Conservation (phyloP, 768 basidiomycete genomes). For the Chalciporus pseudorubinellus region DNA sequence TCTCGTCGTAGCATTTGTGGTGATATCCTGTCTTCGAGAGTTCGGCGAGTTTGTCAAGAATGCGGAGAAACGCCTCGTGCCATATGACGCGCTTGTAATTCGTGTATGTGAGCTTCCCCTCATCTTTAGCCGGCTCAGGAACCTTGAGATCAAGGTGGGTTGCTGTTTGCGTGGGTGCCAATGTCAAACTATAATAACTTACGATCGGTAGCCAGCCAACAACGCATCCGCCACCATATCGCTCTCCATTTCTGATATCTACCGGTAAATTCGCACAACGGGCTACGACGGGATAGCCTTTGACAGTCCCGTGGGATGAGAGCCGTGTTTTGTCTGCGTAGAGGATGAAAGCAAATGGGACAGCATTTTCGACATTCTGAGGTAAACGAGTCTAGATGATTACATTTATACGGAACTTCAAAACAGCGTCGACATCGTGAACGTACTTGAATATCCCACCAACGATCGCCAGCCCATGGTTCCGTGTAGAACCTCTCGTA, state of each 20-base stretch:
- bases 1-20: slow-evolving; percentile 3
- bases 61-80: slow-evolving; percentile 17
- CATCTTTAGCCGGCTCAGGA: not conserved
- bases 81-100: slow-evolving; percentile 20
- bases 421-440: not conserved
- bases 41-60: slow-evolving; percentile 5
- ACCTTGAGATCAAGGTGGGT: not conserved
- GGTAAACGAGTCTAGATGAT: not conserved
- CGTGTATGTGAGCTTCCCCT: slow-evolving; percentile 6
- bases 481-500: slow-evolving; percentile 33
- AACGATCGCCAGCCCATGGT: slow-evolving; percentile 37
- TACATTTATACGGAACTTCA: not conserved
- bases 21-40: slow-evolving; percentile 11
- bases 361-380: not conserved
- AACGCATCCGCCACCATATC: slow-evolving; percentile 15
- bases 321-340: slow-evolving; percentile 21
- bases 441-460: slow-evolving; percentile 38
- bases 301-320: slow-evolving; percentile 16
- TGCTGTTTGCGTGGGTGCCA: not conserved
- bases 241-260: slow-evolving; percentile 13
- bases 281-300: slow-evolving; percentile 21
- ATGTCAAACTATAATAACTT: not conserved
- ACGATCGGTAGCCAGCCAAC: slow-evolving; percentile 21
- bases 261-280: slow-evolving; percentile 16
- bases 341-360: slow-evolving; percentile 6